phyloP scores from a whole-genome alignment of 441 rosid species.

The Gossypium davidsonii region DNA sequence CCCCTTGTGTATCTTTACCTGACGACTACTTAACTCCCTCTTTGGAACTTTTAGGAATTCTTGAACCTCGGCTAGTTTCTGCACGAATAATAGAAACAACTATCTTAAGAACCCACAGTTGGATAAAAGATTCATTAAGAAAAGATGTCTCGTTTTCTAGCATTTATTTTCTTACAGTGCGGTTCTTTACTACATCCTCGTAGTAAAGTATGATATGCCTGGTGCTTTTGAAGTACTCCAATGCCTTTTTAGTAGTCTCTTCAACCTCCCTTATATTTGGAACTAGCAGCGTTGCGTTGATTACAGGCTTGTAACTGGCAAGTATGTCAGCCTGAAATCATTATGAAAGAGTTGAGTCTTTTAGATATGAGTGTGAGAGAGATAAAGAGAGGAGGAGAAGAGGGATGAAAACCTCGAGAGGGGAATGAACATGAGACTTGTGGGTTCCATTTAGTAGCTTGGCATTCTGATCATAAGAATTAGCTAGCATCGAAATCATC shows the following conservation, averaged over 20 bases:
- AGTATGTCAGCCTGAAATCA: slow-evolving; percentile 82
- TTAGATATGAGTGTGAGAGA: not conserved
- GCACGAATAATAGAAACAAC: slow-evolving; percentile 12
- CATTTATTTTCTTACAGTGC: slow-evolving; percentile 42
- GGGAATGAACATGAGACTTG: slow-evolving; percentile 92
- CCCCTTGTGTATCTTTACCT: slow-evolving; percentile 90
- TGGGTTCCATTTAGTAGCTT: slow-evolving; percentile 79
- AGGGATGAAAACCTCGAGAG: slow-evolving; percentile 48
- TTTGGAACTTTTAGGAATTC: slow-evolving; percentile 75
- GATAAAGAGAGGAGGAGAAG: not conserved
- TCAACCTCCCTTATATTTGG: slow-evolving; percentile 56
- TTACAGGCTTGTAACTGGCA: slow-evolving; percentile 73
- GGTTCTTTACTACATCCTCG: slow-evolving; percentile 78
- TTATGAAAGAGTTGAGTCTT: slow-evolving; percentile 6
- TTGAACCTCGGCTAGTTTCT: slow-evolving; percentile 74
- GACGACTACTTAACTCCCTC: slow-evolving; percentile 62
- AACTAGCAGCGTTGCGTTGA: slow-evolving; percentile 55
- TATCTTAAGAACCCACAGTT: not conserved
- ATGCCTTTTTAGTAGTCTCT: slow-evolving; percentile 60
- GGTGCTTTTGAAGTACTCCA: slow-evolving; percentile 74
- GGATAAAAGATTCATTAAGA: not conserved
- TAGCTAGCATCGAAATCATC: slow-evolving; percentile 82
- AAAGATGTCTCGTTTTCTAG: not conserved
- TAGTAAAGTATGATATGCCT: slow-evolving; percentile 75
- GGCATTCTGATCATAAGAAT: slow-evolving; percentile 67